Percentiles rank a stretch among this genome's conserved stretches.
Conservation (phyloP, 1,139 yeast genomes). For the Candida dubliniensis region DNA sequence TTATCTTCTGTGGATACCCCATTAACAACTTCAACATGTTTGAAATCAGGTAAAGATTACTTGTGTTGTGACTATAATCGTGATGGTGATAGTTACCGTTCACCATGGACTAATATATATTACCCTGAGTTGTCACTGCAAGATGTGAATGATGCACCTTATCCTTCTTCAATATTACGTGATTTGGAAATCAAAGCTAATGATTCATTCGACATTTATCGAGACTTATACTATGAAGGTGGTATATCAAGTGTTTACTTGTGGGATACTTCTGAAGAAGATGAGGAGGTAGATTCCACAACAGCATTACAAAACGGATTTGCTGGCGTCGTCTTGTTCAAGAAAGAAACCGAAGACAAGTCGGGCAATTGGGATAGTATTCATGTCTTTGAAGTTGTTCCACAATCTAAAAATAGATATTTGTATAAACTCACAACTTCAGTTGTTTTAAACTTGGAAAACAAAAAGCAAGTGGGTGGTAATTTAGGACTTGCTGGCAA, state of each 20-base stretch:
- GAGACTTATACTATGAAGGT: constrained; percentile 94
- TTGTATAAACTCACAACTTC: constrained; percentile 82
- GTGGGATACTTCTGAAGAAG: constrained; percentile 75
- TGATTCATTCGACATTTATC: constrained; percentile 87
- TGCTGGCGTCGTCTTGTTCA: constrained; percentile 89
- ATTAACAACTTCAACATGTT: constrained; percentile 57
- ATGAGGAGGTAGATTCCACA: constrained; percentile 21
- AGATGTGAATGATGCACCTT: constrained; percentile 64
- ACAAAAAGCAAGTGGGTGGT: constrained; percentile 12
- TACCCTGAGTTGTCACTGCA: constrained; percentile 54
- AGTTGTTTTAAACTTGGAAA: constrained; percentile 69
- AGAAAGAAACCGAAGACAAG: constrained; percentile 59
- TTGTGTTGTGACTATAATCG: constrained; percentile 93
- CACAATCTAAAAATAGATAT: constrained; percentile 47
- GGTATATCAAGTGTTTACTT: constrained; percentile 81
- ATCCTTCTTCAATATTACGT: constrained; percentile 67
- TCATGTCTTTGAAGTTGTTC: constrained; percentile 82
- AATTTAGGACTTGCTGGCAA: constrained; percentile 71
- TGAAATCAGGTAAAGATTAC: constrained; percentile 61
- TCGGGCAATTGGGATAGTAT: constrained; percentile 86
- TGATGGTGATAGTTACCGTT: constrained; percentile 88
- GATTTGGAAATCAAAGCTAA: constrained; percentile 79
- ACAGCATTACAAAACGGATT: constrained; percentile 48
- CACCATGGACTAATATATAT: constrained; percentile 88
- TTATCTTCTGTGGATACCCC: constrained; percentile 89